Evolutionary conservation across 345 rosid genomes (phyloP).

Genomic region (Anastatica hierochuntica): DNA sequence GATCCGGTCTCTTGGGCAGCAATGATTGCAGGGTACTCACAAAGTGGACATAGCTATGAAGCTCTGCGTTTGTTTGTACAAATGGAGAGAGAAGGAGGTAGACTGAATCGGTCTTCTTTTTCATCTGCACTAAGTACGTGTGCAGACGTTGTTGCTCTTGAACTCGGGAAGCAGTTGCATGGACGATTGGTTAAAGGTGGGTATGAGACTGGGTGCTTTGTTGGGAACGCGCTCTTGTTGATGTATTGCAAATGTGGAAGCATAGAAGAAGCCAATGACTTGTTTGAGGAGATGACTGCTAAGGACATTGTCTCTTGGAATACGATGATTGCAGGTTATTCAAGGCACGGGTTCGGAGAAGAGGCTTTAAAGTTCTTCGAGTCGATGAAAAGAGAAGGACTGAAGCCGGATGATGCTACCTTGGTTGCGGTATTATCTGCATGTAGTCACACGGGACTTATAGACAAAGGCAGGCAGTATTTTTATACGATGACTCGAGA

Average conservation of each 20-base stretch:
- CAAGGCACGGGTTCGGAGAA: constrained; percentile 55
- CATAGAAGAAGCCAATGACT: constrained; percentile 49
- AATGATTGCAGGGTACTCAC: constrained; percentile 63
- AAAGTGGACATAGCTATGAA: constrained; percentile 41
- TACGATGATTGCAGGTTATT: constrained; percentile 59
- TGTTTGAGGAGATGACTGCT: constrained; percentile 45
- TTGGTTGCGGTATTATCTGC: constrained; percentile 63
- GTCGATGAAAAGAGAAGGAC: constrained; percentile 44
- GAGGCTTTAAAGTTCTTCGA: constrained; percentile 47
- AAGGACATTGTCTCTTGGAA: constrained; percentile 65
- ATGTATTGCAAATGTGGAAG: constrained; percentile 73
- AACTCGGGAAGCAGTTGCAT: constrained; percentile 61
- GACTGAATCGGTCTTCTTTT: constrained; percentile 49
- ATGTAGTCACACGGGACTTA: constrained; percentile 60
- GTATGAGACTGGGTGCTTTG: constrained; percentile 46
- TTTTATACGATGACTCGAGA: constrained; percentile 45
- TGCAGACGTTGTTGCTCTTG: constrained; percentile 51
- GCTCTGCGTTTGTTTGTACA: constrained; percentile 39
- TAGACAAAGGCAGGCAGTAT: constrained; percentile 42
- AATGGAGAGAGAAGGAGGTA: constrained; percentile 60
- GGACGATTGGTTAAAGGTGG: constrained; percentile 57
- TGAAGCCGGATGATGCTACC: constrained; percentile 53
- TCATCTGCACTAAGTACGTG: constrained; percentile 54
- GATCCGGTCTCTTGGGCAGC: constrained; percentile 71
- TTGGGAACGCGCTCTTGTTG: constrained; percentile 58